Conservation (phyloP, 768 basidiomycete genomes). For the Thelephora aurantiotincta region DNA sequence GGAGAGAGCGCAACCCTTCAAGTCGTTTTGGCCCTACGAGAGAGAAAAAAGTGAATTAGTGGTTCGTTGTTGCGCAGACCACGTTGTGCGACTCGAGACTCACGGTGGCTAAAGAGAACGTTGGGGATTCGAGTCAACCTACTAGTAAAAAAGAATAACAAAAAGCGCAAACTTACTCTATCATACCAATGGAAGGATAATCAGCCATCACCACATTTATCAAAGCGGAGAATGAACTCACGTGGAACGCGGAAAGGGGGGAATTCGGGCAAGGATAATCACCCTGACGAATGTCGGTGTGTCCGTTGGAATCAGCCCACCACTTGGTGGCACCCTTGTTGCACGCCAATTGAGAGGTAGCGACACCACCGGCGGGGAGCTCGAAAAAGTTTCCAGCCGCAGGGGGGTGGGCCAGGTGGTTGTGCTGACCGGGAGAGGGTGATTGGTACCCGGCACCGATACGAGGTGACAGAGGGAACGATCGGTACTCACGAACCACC, state of each 20-base stretch:
- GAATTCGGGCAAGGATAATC: slow-evolving; percentile 48
- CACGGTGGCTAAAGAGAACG: slow-evolving; percentile 3
- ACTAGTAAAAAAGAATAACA: not conserved
- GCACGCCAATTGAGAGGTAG: slow-evolving; percentile 16
- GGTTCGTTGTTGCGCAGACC: slow-evolving; percentile 16
- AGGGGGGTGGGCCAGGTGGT: slow-evolving; percentile 19
- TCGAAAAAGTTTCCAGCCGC: slow-evolving; percentile 17
- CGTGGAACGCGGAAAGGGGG: not conserved
- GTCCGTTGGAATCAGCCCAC: slow-evolving; percentile 4
- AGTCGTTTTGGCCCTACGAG: slow-evolving; percentile 15
- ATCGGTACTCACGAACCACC: slow-evolving; percentile 22
- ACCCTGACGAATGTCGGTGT: slow-evolving; percentile 43
- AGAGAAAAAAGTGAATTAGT: not conserved
- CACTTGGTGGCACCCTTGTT: slow-evolving; percentile 19
- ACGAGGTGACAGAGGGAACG: not conserved
- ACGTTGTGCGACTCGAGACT: slow-evolving; percentile 12
- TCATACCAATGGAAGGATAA: not conserved
- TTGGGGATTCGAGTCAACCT: not conserved
- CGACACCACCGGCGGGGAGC: slow-evolving; percentile 16
- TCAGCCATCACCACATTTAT: too few relatives aligned
- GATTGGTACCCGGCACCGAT: not conserved
- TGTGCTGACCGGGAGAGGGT: slow-evolving; percentile 10
- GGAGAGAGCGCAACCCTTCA: slow-evolving; percentile 24
- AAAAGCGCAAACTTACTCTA: slow-evolving; percentile 7
- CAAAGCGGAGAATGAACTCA: not conserved